Percentiles rank a stretch among this genome's conserved stretches.
phyloP scores from a whole-genome alignment of 148 eudicot genomes.

The Tetragonia tetragonoides region DNA sequence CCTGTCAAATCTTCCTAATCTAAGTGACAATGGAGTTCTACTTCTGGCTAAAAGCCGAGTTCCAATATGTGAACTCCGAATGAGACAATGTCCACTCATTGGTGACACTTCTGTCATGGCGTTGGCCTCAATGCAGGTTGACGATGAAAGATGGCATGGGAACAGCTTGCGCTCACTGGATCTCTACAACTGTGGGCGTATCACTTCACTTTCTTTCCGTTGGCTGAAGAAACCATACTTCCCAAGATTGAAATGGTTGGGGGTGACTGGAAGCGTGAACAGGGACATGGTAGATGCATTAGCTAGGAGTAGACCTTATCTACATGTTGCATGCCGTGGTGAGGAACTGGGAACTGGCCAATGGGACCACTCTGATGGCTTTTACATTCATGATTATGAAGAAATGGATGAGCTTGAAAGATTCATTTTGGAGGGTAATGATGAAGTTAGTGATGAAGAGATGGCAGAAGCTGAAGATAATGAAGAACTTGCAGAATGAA shows the following conservation, averaged over 20 bases:
- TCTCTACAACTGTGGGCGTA: conserved; percentile 90
- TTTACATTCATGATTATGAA: conserved; percentile 66
- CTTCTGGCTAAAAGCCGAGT: conserved; percentile 63
- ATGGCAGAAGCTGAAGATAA: conserved; percentile 47
- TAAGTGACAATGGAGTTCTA: conserved; percentile 77
- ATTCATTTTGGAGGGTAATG: conserved; percentile 66
- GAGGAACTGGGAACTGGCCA: conserved; percentile 80
- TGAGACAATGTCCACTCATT: conserved; percentile 85
- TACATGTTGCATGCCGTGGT: conserved; percentile 67
- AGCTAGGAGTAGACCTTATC: conserved; percentile 67
- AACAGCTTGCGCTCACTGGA: conserved; percentile 72
- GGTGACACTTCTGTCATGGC: conserved; percentile 92
- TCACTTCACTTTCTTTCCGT: conserved; percentile 66
- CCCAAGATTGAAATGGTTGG: conserved; percentile 86
- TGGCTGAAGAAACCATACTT: conserved; percentile 96
- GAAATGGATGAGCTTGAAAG: conserved; percentile 89
- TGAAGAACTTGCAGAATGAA: conserved; percentile 26
- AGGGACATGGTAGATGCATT: conserved; percentile 78
- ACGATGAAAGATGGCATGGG: conserved; percentile 67
- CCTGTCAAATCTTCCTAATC: conserved; percentile 80
- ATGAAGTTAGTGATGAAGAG: conserved; percentile 52
- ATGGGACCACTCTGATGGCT: conserved; percentile 76
- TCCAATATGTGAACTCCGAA: conserved; percentile 68
- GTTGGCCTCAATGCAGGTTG: conserved; percentile 86
- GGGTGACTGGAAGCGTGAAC: conserved; percentile 70